Conservation (phyloP, 1,284 basidiomycete species). For the Pyrrhoderma lamaoense region DNA sequence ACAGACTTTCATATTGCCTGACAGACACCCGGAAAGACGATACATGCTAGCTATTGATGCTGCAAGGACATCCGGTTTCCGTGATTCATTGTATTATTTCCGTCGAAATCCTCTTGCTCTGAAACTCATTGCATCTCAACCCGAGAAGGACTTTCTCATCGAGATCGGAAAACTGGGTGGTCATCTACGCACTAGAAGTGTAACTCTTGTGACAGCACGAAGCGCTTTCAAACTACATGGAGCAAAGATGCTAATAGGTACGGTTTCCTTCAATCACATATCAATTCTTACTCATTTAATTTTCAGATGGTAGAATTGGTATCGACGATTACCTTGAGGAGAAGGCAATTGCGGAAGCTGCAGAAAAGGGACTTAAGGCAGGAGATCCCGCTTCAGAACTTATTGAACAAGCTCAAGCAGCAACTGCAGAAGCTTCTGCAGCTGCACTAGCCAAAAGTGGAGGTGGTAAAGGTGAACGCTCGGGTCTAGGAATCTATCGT, state of each 20-base stretch:
- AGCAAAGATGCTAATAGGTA: conserved; percentile 74
- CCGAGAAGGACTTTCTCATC: conserved; percentile 91
- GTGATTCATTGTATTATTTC: conserved; percentile 96
- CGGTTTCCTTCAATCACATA: conserved; percentile 15
- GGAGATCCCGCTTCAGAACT: conserved; percentile 75
- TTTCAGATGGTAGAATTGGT: conserved; percentile 82
- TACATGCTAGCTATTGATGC: conserved; percentile 98
- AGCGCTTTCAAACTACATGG: conserved; percentile 96
- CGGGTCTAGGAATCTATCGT: conserved; percentile 59
- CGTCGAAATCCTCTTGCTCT: conserved; percentile 83
- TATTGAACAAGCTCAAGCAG: conserved; percentile 53
- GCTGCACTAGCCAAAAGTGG: conserved; percentile 23
- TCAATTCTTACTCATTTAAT: conserved; percentile 1
- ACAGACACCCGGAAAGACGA: conserved; percentile 73
- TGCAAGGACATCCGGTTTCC: conserved; percentile 90
- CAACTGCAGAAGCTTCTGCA: conserved; percentile 36
- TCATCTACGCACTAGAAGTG: conserved; percentile 84
- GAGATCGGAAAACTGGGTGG: conserved; percentile 80
- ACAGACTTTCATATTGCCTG: conserved; percentile 76
- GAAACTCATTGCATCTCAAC: conserved; percentile 81
- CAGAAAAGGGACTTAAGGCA: conserved; percentile 63
- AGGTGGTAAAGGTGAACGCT: conserved; percentile 34
- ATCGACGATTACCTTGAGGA: conserved; percentile 95
- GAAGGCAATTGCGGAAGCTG: conserved; percentile 64
- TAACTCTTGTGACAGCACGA: conserved; percentile 87